phyloP scores from a whole-genome alignment of 192 early-diverging fungal species.

The Podila epigama region DNA sequence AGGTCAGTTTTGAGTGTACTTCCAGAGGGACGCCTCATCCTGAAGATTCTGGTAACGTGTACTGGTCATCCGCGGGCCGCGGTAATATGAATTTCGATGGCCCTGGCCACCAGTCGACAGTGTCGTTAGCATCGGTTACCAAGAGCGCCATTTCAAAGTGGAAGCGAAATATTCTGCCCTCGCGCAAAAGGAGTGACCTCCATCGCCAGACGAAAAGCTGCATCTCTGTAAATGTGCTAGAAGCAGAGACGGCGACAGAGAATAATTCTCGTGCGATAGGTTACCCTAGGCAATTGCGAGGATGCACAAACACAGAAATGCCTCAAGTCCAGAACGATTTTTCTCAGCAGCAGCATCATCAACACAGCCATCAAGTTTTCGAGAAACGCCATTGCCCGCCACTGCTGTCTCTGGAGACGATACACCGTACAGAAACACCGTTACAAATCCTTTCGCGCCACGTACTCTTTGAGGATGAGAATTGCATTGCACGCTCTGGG shows the following conservation, averaged over 20 bases:
- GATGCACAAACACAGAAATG: too few species aligned
- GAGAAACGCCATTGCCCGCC: not conserved
- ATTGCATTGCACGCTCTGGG: conserved; percentile 7
- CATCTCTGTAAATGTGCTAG: too few species aligned
- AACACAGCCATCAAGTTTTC: not conserved
- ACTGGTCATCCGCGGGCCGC: too few species aligned
- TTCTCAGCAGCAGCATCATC: not conserved
- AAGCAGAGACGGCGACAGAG: too few species aligned
- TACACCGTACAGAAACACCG: conserved; percentile 7
- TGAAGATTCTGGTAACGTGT: too few species aligned
- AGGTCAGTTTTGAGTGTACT: too few species aligned
- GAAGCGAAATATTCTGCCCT: not conserved
- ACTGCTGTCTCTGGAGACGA: not conserved
- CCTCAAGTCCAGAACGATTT: too few species aligned
- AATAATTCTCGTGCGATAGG: too few species aligned
- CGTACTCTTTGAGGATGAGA: conserved; percentile 27
- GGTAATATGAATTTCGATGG: too few species aligned
- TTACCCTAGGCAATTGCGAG: too few species aligned
- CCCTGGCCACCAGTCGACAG: not conserved
- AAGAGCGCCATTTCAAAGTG: conserved; percentile 3
- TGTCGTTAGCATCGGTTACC: not conserved
- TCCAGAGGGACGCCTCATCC: too few species aligned
- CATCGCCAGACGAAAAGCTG: not conserved
- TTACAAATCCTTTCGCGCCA: conserved; percentile 23
- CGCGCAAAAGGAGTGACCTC: not conserved